A percentile compares a stretch with the other conserved stretches of the same genome.
Conservation (phyloP, 345 rosid genomes). For the Alliaria petiolata region DNA sequence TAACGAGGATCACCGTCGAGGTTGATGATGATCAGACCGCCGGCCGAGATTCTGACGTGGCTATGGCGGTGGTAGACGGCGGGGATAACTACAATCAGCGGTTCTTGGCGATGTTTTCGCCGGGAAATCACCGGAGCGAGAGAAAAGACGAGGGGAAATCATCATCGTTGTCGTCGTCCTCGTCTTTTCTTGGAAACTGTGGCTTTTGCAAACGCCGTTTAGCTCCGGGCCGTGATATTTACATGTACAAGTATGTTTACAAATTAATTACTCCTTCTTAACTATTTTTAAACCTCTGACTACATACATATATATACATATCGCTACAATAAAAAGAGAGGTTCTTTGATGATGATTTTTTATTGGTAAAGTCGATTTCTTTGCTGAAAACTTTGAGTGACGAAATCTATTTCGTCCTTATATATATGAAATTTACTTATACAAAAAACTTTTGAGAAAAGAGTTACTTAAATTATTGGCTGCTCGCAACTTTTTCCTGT, state of each 20-base stretch:
- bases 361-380: background rate
- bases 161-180: background rate
- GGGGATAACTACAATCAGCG: conserved; percentile 25
- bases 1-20: conserved; percentile 7
- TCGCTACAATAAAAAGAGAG: background rate
- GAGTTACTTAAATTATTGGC: background rate
- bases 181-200: conserved; percentile 53
- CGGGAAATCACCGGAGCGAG: conserved; percentile 31
- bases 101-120: conserved; percentile 49
- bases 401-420: background rate
- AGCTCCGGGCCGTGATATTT: conserved; percentile 66
- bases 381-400: background rate
- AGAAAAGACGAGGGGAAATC: background rate
- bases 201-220: conserved; percentile 69
- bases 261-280: background rate
- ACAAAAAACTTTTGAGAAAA: background rate
- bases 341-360: background rate
- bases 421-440: background rate
- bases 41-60: conserved; percentile 12
- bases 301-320: no score
- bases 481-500: background rate
- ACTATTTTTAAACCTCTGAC: background rate
- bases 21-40: background rate
- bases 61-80: conserved; percentile 1
- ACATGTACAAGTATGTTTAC: conserved; percentile 69